Evolutionary conservation across 495 filamentous ascomycete genomes (phyloP).

Genomic region (Sphaerosporella brunnea): DNA sequence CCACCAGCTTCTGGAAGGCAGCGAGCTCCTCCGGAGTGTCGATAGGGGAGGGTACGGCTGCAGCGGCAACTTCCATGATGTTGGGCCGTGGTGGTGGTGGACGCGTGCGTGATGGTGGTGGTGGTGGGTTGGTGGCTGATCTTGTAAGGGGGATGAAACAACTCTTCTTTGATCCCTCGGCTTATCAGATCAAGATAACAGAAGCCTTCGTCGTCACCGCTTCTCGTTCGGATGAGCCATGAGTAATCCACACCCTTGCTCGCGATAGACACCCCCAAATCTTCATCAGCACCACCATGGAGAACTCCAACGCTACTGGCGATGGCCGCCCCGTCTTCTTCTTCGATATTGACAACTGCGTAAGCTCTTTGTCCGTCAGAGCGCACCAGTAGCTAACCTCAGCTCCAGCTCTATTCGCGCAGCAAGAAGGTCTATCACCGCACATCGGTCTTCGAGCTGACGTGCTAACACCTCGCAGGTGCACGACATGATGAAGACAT

Average conservation of each 20-base stretch:
- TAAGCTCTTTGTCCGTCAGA: slow-evolving; percentile 32
- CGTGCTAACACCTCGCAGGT: slow-evolving; percentile 29
- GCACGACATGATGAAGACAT: slow-evolving; percentile 39
- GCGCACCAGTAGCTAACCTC: too few species aligned
- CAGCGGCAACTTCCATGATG: not conserved
- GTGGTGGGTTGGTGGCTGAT: too few species aligned
- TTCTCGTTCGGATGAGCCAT: too few species aligned
- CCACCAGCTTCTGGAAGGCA: slow-evolving; percentile 45
- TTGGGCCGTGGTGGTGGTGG: not conserved
- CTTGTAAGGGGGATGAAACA: too few species aligned
- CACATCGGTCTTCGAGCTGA: not conserved
- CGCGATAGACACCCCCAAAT: not conserved
- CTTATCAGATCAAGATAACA: too few species aligned
- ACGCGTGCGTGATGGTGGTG: too few species aligned
- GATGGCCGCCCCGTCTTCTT: slow-evolving; percentile 48
- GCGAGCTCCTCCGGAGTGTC: slow-evolving; percentile 1
- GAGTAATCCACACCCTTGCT: not conserved
- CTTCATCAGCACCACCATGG: not conserved
- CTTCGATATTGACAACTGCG: slow-evolving; percentile 97
- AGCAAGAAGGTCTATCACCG: slow-evolving; percentile 23
- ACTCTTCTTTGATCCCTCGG: too few species aligned
- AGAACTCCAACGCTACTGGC: not conserved
- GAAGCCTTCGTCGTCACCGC: too few species aligned
- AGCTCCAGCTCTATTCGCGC: slow-evolving; percentile 39
- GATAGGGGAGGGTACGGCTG: not conserved